phyloP scores from a whole-genome alignment of 202 grass and related monocot species.

The Hordeum pubiflorum region DNA sequence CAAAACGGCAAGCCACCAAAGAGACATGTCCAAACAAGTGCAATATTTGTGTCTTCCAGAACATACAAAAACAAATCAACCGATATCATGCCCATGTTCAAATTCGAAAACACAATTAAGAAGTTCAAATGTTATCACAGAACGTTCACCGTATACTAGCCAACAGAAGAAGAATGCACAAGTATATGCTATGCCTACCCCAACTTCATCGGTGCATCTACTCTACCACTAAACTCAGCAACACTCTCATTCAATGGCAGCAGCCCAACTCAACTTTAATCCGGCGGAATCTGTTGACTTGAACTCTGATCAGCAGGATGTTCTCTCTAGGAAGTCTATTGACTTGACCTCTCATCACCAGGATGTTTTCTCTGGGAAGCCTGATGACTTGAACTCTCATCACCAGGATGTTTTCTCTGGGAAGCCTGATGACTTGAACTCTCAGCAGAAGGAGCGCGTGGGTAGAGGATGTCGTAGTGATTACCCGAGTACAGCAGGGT shows the following conservation, averaged over 20 bases:
- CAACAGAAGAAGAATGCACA: not conserved
- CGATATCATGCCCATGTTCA: not conserved
- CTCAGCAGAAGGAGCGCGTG: not conserved
- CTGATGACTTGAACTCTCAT: not conserved
- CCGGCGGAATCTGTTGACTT: not conserved
- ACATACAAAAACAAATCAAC: not conserved
- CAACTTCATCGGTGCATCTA: not conserved
- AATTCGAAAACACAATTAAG: not conserved
- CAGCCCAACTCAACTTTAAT: not conserved
- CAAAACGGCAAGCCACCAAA: not conserved
- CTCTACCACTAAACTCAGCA: not conserved
- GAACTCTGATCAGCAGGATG: not conserved
- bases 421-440: not conserved
- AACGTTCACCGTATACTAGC: too few species aligned
- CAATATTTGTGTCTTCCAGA: not conserved
- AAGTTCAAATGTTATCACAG: not conserved
- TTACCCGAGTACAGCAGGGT: conserved; percentile 2
- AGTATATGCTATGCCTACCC: conserved; percentile 6
- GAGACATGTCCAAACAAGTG: not conserved
- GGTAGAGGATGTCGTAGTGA: conserved; percentile 40
- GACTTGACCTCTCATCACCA: too few species aligned
- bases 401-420: not conserved
- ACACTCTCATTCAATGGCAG: not conserved
- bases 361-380: not conserved
- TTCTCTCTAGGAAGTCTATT: not conserved